Percentiles rank a stretch among this genome's conserved stretches.
These are phyloP conservation scores for Teratosphaeriaceae sp. DNA, from an alignment of 2,329 filamentous ascomycete genomes.

Conservation along the genomic window DNA sequence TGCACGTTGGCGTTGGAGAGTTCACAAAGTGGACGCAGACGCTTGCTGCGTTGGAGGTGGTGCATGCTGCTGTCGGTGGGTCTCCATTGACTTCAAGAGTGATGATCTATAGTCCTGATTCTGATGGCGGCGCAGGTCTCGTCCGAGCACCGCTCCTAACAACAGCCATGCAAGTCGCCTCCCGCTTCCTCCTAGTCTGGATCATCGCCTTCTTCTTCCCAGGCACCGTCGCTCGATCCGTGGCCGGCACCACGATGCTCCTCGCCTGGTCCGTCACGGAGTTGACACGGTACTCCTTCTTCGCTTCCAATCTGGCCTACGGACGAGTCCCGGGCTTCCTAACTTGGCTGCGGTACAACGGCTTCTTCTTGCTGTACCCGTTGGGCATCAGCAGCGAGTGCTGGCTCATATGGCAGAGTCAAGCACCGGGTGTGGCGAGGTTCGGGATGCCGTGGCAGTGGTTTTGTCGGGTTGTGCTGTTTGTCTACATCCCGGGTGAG, in stretches of 20 bases:
- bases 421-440: slow-evolving; percentile 49
- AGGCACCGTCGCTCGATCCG: slow-evolving; percentile 48
- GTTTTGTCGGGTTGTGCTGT: slow-evolving; percentile 58
- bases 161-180: slow-evolving; percentile 83
- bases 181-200: slow-evolving; percentile 85
- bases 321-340: slow-evolving; percentile 55
- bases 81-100: background rate
- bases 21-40: slow-evolving; percentile 79
- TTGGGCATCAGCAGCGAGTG: slow-evolving; percentile 86
- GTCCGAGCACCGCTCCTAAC: slow-evolving; percentile 81
- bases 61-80: slow-evolving; percentile 70
- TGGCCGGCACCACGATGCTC: slow-evolving; percentile 70
- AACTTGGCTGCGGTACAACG: slow-evolving; percentile 81
- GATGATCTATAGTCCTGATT: too few relatives aligned
- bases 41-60: slow-evolving; percentile 71
- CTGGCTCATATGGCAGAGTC: slow-evolving; percentile 64
- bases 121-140: slow-evolving; percentile 49
- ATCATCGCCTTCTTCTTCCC: slow-evolving; percentile 71
- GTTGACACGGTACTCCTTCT: slow-evolving; percentile 88
- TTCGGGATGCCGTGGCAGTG: slow-evolving; percentile 49
- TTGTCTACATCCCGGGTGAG: slow-evolving; percentile 74
- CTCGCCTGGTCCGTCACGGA: slow-evolving; percentile 86
- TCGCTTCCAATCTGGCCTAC: slow-evolving; percentile 62
- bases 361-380: slow-evolving; percentile 89
- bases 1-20: slow-evolving; percentile 56